Percentiles rank a stretch among this genome's conserved stretches.
phyloP scores from a whole-genome alignment of 202 grass and related monocot genomes.

The Panicum virgatum region DNA sequence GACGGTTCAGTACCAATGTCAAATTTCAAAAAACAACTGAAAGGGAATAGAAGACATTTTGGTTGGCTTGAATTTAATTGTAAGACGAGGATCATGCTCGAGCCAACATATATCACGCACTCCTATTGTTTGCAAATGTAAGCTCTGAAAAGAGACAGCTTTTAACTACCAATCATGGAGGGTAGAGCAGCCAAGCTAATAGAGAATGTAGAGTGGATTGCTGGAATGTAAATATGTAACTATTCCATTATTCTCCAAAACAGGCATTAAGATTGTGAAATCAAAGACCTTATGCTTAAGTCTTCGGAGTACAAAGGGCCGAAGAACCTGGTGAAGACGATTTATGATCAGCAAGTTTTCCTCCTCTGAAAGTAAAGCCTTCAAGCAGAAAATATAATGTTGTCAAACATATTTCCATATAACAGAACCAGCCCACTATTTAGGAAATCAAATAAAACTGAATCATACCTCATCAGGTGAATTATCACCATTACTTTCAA shows the following conservation, averaged over 20 bases:
- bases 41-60: constrained; percentile 19
- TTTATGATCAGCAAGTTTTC: constrained; percentile 99
- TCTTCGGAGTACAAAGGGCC: constrained; percentile 97
- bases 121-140: background rate
- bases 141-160: background rate
- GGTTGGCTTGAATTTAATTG: background rate
- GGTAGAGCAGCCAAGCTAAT: background rate
- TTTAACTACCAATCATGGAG: no score
- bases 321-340: constrained; percentile 99
- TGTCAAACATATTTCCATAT: constrained; percentile 26
- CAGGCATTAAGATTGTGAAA: constrained; percentile 34
- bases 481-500: constrained; percentile 86
- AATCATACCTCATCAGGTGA: constrained; percentile 78
- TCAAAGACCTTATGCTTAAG: constrained; percentile 95
- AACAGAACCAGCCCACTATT: constrained; percentile 25
- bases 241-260: constrained; percentile 28
- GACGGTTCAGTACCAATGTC: background rate
- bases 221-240: constrained; percentile 4
- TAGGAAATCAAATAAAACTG: constrained; percentile 22
- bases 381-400: constrained; percentile 39
- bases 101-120: background rate
- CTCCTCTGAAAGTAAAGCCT: constrained; percentile 98
- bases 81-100: background rate
- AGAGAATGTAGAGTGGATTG: background rate
- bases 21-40: constrained; percentile 14